A percentile compares a stretch with the other conserved stretches of the same genome.
phyloP scores from a whole-genome alignment of 192 early-diverging fungal species.

The Rhizophagus clarus region DNA sequence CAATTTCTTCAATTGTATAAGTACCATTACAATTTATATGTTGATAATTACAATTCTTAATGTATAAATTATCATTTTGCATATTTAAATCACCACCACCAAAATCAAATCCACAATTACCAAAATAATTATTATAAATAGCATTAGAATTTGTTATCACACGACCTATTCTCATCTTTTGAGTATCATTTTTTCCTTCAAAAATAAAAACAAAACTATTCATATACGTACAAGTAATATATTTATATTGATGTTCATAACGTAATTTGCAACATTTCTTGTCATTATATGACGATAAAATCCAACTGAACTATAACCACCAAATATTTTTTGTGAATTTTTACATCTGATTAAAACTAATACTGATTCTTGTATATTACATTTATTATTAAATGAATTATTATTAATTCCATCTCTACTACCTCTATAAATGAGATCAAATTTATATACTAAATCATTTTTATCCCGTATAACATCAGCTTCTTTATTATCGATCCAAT shows the following conservation, averaged over 20 bases:
- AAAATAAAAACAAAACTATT: no score
- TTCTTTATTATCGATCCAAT: conserved; percentile 8
- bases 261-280: no score
- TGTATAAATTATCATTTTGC: not conserved
- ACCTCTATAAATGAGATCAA: not conserved
- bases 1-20: not conserved
- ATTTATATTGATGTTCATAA: no score
- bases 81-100: not conserved
- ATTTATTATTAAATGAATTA: no score
- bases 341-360: no score
- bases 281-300: not conserved
- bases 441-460: not conserved
- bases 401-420: not conserved
- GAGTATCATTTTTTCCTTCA: no score
- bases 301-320: not conserved
- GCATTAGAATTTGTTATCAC: no score
- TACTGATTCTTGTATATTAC: no score
- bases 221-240: no score
- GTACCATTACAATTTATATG: not conserved
- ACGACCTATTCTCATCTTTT: no score
- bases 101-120: no score
- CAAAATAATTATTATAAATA: no score
- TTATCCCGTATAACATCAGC: not conserved
- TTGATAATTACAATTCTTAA: not conserved
- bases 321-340: not conserved